Percentiles rank a stretch among this genome's conserved stretches.
These are phyloP conservation scores for Capsella bursapastoris DNA, from an alignment of 345 rosid species.

Conservation along the genomic window DNA sequence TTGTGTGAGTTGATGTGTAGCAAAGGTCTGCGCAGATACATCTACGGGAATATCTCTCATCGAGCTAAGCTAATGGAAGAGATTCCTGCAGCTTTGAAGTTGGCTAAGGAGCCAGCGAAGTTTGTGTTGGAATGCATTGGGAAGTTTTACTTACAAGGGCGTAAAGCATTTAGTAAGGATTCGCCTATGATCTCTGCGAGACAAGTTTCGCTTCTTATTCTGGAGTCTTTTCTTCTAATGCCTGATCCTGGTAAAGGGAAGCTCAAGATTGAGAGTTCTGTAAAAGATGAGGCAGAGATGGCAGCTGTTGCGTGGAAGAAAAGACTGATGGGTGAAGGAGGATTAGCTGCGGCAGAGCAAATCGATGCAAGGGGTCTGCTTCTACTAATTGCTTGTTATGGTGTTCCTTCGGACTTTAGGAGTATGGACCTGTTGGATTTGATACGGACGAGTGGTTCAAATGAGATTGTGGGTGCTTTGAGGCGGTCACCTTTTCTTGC, in stretches of 20 bases:
- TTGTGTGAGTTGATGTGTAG: constrained; percentile 57
- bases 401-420: constrained; percentile 60
- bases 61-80: constrained; percentile 47
- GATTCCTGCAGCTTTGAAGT: constrained; percentile 58
- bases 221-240: constrained; percentile 61
- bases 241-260: constrained; percentile 29
- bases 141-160: constrained; percentile 64
- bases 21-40: constrained; percentile 61
- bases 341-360: constrained; percentile 51
- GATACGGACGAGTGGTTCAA: constrained; percentile 49
- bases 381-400: constrained; percentile 64
- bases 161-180: constrained; percentile 53
- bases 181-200: constrained; percentile 60
- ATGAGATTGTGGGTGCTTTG: constrained; percentile 52
- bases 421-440: constrained; percentile 62
- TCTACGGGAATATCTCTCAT: constrained; percentile 47
- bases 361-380: constrained; percentile 79
- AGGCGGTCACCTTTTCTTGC: constrained; percentile 53
- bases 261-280: constrained; percentile 14
- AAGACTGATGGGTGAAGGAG: constrained; percentile 71
- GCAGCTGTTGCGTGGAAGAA: constrained; percentile 71
- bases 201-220: constrained; percentile 55
- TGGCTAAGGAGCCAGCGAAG: constrained; percentile 62
- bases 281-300: constrained; percentile 52
- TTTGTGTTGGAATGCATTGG: constrained; percentile 78